Conservation (phyloP, 2,329 filamentous ascomycete species). For the Venturia carpophila region DNA sequence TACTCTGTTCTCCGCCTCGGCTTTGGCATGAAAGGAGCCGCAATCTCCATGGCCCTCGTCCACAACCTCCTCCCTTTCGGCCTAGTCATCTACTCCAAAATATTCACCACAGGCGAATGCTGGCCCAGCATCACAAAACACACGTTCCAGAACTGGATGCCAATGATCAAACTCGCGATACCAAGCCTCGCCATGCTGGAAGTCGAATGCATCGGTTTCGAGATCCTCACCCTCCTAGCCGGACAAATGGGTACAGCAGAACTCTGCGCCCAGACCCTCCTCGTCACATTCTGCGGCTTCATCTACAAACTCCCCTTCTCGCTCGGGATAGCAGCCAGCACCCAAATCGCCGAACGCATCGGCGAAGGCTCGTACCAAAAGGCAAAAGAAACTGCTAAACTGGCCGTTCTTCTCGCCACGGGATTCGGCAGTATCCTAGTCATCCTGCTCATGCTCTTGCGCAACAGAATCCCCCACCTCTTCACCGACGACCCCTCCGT, state of each 20-base stretch:
- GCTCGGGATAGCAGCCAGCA: not conserved
- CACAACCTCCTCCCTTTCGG: slow-evolving; percentile 12
- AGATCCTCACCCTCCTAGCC: slow-evolving; percentile 3
- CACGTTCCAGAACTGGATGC: slow-evolving; percentile 10
- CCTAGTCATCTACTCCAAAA: slow-evolving; percentile 3
- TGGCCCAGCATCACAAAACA: slow-evolving; percentile 1
- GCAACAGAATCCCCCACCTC: not conserved
- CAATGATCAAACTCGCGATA: slow-evolving; percentile 6
- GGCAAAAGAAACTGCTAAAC: not conserved
- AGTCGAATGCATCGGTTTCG: slow-evolving; percentile 12
- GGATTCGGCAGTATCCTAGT: not conserved
- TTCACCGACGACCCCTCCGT: slow-evolving; percentile 6
- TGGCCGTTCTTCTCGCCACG: not conserved
- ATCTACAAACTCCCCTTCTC: slow-evolving; percentile 12
- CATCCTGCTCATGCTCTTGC: not conserved
- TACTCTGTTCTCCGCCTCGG: not conserved
- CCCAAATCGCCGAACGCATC: slow-evolving; percentile 1
- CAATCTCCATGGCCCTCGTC: not conserved
- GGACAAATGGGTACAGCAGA: slow-evolving; percentile 7
- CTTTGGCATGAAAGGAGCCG: not conserved
- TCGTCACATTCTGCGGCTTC: slow-evolving; percentile 11
- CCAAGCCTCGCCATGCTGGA: slow-evolving; percentile 8
- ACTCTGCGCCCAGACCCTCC: slow-evolving; percentile 8
- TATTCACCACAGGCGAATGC: slow-evolving; percentile 5
- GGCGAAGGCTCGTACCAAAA: not conserved